Evolutionary conservation across 2,329 filamentous ascomycete genomes (phyloP).

Genomic region (Verticillium nubilum): DNA sequence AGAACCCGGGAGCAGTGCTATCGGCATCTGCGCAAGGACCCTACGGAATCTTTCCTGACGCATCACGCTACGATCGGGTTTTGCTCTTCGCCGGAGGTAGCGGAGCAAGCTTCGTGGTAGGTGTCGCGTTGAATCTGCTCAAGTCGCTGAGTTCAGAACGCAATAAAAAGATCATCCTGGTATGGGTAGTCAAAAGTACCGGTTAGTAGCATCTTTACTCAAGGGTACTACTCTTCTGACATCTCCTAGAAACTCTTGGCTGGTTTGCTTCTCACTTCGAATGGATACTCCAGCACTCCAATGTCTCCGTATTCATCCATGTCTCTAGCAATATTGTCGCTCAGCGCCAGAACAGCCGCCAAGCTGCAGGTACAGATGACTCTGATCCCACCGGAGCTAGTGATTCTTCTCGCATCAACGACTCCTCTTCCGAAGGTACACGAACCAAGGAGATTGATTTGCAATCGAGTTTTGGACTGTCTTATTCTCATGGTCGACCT

Average conservation of each 20-base stretch:
- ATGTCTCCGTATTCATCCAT: too few relatives aligned
- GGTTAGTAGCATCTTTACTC: conserved; percentile 21
- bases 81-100: conserved; percentile 35
- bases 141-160: conserved; percentile 14
- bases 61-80: conserved; percentile 18
- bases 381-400: too few relatives aligned
- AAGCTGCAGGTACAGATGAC: too few relatives aligned
- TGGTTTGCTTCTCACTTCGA: too few relatives aligned
- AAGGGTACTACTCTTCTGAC: conserved; percentile 7
- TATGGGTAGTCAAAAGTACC: conserved; percentile 32
- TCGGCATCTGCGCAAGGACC: conserved; percentile 46
- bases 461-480: conserved; percentile 14
- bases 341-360: too few relatives aligned
- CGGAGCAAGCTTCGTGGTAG: conserved; percentile 51
- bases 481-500: conserved; percentile 27
- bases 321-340: too few relatives aligned
- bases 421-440: background rate
- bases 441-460: too few relatives aligned
- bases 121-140: conserved; percentile 30
- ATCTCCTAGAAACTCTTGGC: conserved; percentile 2
- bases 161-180: conserved; percentile 24
- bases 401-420: too few relatives aligned
- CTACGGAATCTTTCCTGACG: conserved; percentile 46
- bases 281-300: too few relatives aligned
- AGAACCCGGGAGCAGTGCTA: conserved; percentile 35